Percentiles rank a stretch among this genome's conserved stretches.
phyloP scores from a whole-genome alignment of 2,329 filamentous ascomycete genomes.

The Penicillium sp. region DNA sequence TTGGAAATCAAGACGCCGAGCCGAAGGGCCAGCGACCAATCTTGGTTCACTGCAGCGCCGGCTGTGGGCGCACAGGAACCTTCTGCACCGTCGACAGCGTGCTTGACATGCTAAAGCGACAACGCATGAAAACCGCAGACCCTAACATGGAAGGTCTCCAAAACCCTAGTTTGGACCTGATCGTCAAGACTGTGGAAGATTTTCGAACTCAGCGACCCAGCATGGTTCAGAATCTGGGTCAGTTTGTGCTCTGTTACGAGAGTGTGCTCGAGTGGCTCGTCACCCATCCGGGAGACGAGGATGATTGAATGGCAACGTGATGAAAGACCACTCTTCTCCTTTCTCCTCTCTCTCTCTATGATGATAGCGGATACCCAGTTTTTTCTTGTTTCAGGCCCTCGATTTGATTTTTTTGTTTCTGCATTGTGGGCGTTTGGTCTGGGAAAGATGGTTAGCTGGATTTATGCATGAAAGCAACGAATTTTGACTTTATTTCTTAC shows the following conservation, averaged over 20 bases:
- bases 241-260: conserved; percentile 97
- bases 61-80: conserved; percentile 91
- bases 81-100: conserved; percentile 97
- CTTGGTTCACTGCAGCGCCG: conserved; percentile 92
- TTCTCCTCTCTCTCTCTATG: background rate
- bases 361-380: conserved; percentile 7
- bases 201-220: conserved; percentile 86
- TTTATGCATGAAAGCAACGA: conserved; percentile 7
- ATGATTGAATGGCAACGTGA: conserved; percentile 3
- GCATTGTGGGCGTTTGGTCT: conserved; percentile 3
- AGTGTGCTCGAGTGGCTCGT: conserved; percentile 86
- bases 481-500: background rate
- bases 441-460: background rate
- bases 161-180: conserved; percentile 73
- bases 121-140: conserved; percentile 52
- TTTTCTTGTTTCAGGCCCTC: conserved; percentile 2
- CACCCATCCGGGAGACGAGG: conserved; percentile 26
- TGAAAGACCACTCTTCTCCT: background rate
- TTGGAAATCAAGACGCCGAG: conserved; percentile 59
- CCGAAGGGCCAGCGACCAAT: conserved; percentile 65
- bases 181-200: conserved; percentile 86
- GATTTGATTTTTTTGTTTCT: conserved; percentile 8
- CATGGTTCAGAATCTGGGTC: conserved; percentile 93
- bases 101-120: conserved; percentile 94
- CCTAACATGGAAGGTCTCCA: conserved; percentile 58